Percentiles rank a stretch among this genome's conserved stretches.
phyloP scores from a whole-genome alignment of 495 filamentous ascomycete genomes.

The Hypoxylon crocopeplum region DNA sequence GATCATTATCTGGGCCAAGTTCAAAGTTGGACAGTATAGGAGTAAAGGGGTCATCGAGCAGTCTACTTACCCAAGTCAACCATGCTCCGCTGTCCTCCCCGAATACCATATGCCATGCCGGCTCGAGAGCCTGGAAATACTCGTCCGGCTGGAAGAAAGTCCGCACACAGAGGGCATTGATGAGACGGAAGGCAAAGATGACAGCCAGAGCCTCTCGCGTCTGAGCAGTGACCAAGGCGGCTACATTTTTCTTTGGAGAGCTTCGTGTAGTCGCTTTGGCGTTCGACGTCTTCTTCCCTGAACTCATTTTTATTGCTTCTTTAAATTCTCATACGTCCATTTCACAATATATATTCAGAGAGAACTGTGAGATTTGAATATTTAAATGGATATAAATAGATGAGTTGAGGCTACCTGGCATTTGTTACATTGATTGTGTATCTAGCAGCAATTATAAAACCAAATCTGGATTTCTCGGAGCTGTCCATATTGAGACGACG shows the following conservation, averaged over 20 bases:
- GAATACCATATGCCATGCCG: conserved; percentile 91
- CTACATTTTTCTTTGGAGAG: conserved; percentile 8
- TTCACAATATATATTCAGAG: conserved; percentile 6
- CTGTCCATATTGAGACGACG: conserved; percentile 27
- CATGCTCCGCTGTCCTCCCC: conserved; percentile 79
- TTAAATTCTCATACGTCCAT: conserved; percentile 13
- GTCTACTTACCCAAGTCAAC: conserved; percentile 86
- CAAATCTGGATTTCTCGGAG: conserved; percentile 35
- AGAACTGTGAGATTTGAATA: neutral
- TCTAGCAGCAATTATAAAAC: conserved; percentile 9
- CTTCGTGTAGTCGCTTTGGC: conserved; percentile 12
- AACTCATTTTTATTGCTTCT: conserved; percentile 33
- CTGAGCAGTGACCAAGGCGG: conserved; percentile 36
- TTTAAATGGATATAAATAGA: conserved; percentile 7
- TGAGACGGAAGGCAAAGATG: conserved; percentile 77
- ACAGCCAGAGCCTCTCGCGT: conserved; percentile 61
- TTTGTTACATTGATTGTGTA: conserved; percentile 10
- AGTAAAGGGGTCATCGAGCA: neutral
- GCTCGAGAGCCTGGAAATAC: conserved; percentile 95
- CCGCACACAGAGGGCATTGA: conserved; percentile 81
- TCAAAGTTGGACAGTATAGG: neutral
- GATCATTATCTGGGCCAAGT: neutral
- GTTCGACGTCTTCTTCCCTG: conserved; percentile 22
- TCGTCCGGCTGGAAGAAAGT: conserved; percentile 99
- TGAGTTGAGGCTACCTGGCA: conserved; percentile 34